These are phyloP conservation scores for Aspergillus sergii DNA, from an alignment of 2,329 filamentous ascomycete genomes.

Conservation along the genomic window DNA sequence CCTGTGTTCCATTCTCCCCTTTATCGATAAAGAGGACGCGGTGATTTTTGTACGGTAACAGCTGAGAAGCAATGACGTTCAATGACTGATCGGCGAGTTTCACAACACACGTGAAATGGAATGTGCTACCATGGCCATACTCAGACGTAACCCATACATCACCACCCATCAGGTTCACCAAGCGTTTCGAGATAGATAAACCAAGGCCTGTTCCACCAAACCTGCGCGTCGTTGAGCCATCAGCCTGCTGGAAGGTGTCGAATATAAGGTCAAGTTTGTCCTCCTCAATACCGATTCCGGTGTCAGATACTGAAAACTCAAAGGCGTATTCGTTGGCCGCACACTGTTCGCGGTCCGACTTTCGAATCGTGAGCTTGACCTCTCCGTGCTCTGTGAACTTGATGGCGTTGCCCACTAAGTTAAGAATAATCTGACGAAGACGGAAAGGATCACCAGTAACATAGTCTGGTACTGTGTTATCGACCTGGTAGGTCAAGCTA, in stretches of 20 bases:
- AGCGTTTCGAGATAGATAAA: conserved; percentile 89
- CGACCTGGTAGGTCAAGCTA: conserved; percentile 89
- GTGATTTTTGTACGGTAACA: conserved; percentile 88
- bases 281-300: conserved; percentile 91
- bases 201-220: conserved; percentile 95
- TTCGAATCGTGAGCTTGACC: conserved; percentile 88
- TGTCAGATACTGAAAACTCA: conserved; percentile 94
- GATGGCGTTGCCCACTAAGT: conserved; percentile 96
- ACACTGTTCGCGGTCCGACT: conserved; percentile 67
- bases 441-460: conserved; percentile 97
- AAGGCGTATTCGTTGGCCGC: conserved; percentile 81
- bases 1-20: conserved; percentile 68
- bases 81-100: conserved; percentile 80
- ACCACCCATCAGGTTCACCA: conserved; percentile 95
- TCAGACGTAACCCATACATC: conserved; percentile 95
- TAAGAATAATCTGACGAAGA: conserved; percentile 92
- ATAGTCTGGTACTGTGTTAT: conserved; percentile 90
- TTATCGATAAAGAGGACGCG: conserved; percentile 95
- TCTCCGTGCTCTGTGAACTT: conserved; percentile 98
- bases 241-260: conserved; percentile 97
- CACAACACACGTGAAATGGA: conserved; percentile 94
- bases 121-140: conserved; percentile 87
- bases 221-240: conserved; percentile 92
- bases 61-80: conserved; percentile 70
- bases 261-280: conserved; percentile 98